These are phyloP conservation scores for Discostella pseudostelligera DNA, from an alignment of 108 stramenopile genomes.

Conservation along the genomic window DNA sequence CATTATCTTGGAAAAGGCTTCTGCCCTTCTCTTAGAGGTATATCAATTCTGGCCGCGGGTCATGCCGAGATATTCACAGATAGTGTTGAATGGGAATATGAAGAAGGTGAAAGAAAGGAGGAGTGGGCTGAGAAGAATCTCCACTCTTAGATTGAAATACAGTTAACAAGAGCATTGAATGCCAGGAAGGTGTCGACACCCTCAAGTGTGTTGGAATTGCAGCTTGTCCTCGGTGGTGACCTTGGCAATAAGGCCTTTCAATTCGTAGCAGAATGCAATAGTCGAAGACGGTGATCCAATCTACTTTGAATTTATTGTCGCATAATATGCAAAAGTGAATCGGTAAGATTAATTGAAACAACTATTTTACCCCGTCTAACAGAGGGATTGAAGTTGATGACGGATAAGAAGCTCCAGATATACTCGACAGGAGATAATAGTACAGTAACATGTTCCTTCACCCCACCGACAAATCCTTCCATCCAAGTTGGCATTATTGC, in stretches of 20 bases:
- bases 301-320: background rate
- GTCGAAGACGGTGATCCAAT: background rate
- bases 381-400: background rate
- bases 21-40: background rate
- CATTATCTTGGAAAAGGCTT: background rate
- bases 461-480: background rate
- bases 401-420: background rate
- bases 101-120: background rate
- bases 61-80: background rate
- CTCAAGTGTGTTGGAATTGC: background rate
- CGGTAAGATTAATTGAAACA: background rate
- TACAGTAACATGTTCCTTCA: background rate
- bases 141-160: background rate
- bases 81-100: background rate
- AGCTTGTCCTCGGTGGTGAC: background rate
- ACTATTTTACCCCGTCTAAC: slow-evolving; percentile 1
- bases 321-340: background rate
- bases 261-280: background rate
- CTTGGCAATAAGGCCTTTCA: background rate
- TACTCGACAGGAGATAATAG: background rate
- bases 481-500: background rate
- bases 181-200: background rate
- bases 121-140: background rate
- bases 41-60: background rate
- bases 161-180: background rate